Base-by-base conservation (phyloP, 352 stramenopile species). In the Phytopythium helicoides region DNA sequence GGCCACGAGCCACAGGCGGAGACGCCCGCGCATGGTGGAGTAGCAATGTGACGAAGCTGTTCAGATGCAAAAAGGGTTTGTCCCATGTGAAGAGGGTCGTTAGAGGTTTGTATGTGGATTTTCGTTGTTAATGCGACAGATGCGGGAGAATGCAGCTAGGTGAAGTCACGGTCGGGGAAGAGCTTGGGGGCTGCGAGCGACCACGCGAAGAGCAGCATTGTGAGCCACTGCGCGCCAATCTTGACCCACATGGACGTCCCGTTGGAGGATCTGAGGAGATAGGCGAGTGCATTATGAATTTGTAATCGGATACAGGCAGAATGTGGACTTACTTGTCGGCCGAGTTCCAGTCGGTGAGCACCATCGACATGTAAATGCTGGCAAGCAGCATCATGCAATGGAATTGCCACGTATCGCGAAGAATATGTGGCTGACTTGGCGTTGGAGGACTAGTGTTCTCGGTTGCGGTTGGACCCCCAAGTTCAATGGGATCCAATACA, bases 211-310 rank as follows among this genome's bases (percentile, higher is more conserved):
- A 99, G 60, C 12, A 89, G 48, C 34, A 98, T 82, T n/a, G 86
- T 92, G 39, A 97, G 55, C 94, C 95, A 99, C 55, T 98, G 95
- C 21, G 89, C 84, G 11, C 79, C 68, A 65, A 98, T 96, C 37
- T 98, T 93, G 52, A 99, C 92, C 93, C 94, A 98, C 94, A 98
- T 98, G 16, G 82, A 95, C 1, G 95, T 71, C 14, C 83, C 76
- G 31, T 88, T 87, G 41, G 56, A 76, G 3, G 68, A 64, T n/a
- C 60, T 78, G 21, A 14, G 18, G 10, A 0, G 4, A 18, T 18
- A 15, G 22, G 39, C n/a, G 26, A 22, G 25, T 23, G 16, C 19
- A n/a, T 47, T 21, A 19, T 37, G 40, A 31, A 36, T 19, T 23
- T 9, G 23, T 0, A 52, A 40, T 34, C 21, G 23, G 54, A 31